Percentiles rank a stretch among this genome's conserved stretches.
These are phyloP conservation scores for Thymus mandschuricus DNA, from an alignment of 257 asterid genomes.

Conservation along the genomic window DNA sequence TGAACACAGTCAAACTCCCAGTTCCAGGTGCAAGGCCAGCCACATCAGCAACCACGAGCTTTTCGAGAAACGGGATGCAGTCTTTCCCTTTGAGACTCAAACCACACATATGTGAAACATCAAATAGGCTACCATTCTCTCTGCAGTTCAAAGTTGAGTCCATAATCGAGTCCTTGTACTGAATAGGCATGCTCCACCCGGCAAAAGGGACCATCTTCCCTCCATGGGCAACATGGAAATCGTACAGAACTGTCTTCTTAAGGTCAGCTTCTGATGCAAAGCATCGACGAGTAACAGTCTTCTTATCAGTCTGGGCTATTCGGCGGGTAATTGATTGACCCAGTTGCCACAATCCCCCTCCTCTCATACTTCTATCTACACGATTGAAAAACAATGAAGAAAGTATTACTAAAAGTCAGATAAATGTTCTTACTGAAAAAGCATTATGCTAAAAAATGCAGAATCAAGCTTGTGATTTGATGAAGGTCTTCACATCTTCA, in stretches of 20 bases:
- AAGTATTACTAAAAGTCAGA: background rate
- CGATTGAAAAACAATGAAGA: slow-evolving; percentile 22
- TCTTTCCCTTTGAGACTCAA: slow-evolving; percentile 96
- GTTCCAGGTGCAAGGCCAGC: slow-evolving; percentile 94
- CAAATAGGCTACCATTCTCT: slow-evolving; percentile 93
- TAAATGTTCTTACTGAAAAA: background rate
- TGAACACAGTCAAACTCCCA: slow-evolving; percentile 85
- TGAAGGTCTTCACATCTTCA: background rate
- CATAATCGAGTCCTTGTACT: slow-evolving; percentile 97
- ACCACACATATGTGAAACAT: slow-evolving; percentile 98
- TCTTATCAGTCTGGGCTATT: slow-evolving; percentile 70
- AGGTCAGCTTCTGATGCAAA: slow-evolving; percentile 95
- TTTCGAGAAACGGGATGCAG: slow-evolving; percentile 81
- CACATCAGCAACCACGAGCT: slow-evolving; percentile 92
- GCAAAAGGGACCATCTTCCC: slow-evolving; percentile 99
- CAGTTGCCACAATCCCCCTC: slow-evolving; percentile 95
- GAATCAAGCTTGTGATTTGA: slow-evolving; percentile 2
- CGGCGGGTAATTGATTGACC: slow-evolving; percentile 93
- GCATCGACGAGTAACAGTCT: slow-evolving; percentile 69
- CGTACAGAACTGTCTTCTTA: slow-evolving; percentile 87
- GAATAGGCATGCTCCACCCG: slow-evolving; percentile 99
- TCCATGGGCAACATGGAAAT: slow-evolving; percentile 91
- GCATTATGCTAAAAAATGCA: slow-evolving; percentile 6
- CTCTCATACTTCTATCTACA: slow-evolving; percentile 71
- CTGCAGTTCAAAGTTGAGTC: slow-evolving; percentile 95